A percentile compares a stretch with the other conserved stretches of the same genome.
These are phyloP conservation scores for Leccinum glutinopallens DNA, from an alignment of 1,284 basidiomycete species.

Conservation along the genomic window DNA sequence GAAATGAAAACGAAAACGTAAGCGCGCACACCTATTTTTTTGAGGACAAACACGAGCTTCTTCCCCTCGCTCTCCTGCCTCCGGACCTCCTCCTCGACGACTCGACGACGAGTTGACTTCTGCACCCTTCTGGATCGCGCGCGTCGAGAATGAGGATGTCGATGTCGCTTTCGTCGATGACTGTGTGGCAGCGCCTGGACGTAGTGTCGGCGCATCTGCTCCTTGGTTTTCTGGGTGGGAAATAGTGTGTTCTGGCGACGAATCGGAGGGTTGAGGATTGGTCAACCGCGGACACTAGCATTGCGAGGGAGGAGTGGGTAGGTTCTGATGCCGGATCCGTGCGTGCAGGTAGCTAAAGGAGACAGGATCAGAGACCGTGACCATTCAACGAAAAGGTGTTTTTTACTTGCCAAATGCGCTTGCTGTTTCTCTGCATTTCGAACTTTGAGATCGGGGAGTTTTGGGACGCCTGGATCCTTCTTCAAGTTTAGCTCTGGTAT, in stretches of 20 bases:
- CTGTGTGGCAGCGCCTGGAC: constrained; percentile 32
- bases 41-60: constrained; percentile 86
- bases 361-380: neutral
- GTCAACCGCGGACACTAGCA: constrained; percentile 44
- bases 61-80: constrained; percentile 85
- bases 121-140: constrained; percentile 88
- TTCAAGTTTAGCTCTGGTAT: constrained; percentile 57
- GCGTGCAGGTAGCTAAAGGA: constrained; percentile 25
- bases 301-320: constrained; percentile 57
- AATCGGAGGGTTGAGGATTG: constrained; percentile 35
- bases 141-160: constrained; percentile 88
- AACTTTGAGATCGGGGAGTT: constrained; percentile 68
- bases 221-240: constrained; percentile 55
- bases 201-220: constrained; percentile 69
- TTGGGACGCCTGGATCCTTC: constrained; percentile 82
- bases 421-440: constrained; percentile 58
- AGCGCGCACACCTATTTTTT: constrained; percentile 80
- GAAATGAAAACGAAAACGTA: neutral
- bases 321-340: constrained; percentile 69
- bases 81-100: constrained; percentile 90
- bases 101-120: constrained; percentile 80
- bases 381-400: neutral
- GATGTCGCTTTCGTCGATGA: constrained; percentile 89
- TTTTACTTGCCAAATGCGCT: constrained; percentile 38
- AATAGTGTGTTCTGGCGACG: constrained; percentile 24